phyloP scores from a whole-genome alignment of 1,284 basidiomycete genomes.

The Hymenochaete sp. region DNA sequence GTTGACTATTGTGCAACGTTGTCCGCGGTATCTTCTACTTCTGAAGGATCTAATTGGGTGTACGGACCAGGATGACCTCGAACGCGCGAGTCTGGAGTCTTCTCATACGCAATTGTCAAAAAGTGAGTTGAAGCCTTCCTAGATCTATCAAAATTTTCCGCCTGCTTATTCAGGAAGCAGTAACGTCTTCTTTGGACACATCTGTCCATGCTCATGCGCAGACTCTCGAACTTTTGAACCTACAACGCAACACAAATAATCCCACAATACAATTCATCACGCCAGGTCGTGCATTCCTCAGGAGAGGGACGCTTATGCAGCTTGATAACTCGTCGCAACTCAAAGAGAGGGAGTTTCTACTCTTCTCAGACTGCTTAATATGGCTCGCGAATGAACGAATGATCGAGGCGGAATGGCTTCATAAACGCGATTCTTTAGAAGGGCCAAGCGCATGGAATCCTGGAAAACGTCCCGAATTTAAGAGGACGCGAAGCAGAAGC shows the following conservation, averaged over 20 bases:
- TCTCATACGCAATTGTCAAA: slow-evolving; percentile 64
- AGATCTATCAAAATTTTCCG: not conserved
- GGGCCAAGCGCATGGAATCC: too few species aligned
- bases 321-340: slow-evolving; percentile 42
- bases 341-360: slow-evolving; percentile 60
- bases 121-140: slow-evolving; percentile 38
- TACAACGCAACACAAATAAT: slow-evolving; percentile 67
- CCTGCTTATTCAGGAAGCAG: slow-evolving; percentile 31
- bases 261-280: slow-evolving; percentile 69
- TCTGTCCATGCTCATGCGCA: slow-evolving; percentile 71
- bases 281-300: slow-evolving; percentile 71
- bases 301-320: slow-evolving; percentile 54
- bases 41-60: slow-evolving; percentile 68
- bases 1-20: slow-evolving; percentile 79
- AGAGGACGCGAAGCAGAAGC: slow-evolving; percentile 49
- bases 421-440: too few species aligned
- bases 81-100: slow-evolving; percentile 48
- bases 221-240: slow-evolving; percentile 61
- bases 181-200: slow-evolving; percentile 68
- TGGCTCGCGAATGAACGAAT: slow-evolving; percentile 50
- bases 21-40: slow-evolving; percentile 75
- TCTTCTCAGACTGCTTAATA: slow-evolving; percentile 75
- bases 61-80: slow-evolving; percentile 55
- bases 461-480: slow-evolving; percentile 29
- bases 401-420: slow-evolving; percentile 18